Conservation (phyloP, 805 yeast species). For the Candida dajiaensis region DNA sequence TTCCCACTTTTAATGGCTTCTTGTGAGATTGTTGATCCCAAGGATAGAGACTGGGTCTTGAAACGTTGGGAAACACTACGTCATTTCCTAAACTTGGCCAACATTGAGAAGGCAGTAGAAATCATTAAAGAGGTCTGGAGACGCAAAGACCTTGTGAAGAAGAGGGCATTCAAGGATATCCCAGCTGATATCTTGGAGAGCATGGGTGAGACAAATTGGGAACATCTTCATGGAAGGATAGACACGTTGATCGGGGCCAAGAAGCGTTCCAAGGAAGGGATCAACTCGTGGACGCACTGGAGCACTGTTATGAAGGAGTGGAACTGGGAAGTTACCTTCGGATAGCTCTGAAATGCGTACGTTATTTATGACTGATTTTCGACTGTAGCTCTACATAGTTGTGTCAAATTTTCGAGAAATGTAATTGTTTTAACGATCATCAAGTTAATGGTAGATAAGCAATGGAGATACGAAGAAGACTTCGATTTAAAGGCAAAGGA, state of each 20-base stretch:
- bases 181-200: background rate
- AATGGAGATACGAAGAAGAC: background rate
- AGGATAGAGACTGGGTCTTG: conserved; percentile 57
- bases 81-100: conserved; percentile 57
- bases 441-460: background rate
- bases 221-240: conserved; percentile 18
- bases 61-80: conserved; percentile 51
- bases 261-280: conserved; percentile 32
- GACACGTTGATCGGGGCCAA: conserved; percentile 17
- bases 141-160: conserved; percentile 37
- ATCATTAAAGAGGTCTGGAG: conserved; percentile 71
- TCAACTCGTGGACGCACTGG: conserved; percentile 57
- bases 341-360: conserved; percentile 4
- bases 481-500: background rate
- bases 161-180: background rate
- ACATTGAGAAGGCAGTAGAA: conserved; percentile 58
- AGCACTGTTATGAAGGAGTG: conserved; percentile 65
- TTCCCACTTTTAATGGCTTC: conserved; percentile 61
- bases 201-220: conserved; percentile 12
- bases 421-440: background rate
- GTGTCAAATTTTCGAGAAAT: background rate
- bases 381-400: no score
- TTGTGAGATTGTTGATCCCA: conserved; percentile 55
- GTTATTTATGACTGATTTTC: background rate
- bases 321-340: conserved; percentile 70